Evolutionary conservation across 148 eudicot genomes (phyloP).

Genomic region (Rhododendron molle): DNA sequence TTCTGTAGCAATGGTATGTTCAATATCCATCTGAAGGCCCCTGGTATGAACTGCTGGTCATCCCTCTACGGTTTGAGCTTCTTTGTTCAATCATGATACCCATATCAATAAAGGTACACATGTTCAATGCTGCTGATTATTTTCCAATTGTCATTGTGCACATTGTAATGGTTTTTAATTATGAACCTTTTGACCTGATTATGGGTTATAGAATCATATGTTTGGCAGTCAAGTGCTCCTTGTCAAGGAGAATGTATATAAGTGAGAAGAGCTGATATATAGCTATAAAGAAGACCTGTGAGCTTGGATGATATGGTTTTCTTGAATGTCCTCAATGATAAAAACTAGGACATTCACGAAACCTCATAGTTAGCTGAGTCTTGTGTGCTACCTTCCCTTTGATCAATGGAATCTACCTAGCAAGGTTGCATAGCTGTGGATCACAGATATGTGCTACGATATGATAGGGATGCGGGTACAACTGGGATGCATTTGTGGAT

Average conservation of each 20-base stretch:
- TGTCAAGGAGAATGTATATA: not conserved
- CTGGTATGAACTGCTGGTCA: constrained; percentile 89
- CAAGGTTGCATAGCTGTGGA: not conserved
- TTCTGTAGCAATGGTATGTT: constrained; percentile 92
- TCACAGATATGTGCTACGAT: not conserved
- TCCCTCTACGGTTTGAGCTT: constrained; percentile 95
- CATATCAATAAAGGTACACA: constrained; percentile 84
- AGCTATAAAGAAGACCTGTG: not conserved
- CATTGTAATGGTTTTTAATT: not conserved
- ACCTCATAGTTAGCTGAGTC: not conserved
- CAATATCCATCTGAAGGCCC: constrained; percentile 81
- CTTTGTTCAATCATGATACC: constrained; percentile 99
- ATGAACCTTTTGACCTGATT: not conserved
- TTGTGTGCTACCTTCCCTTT: not conserved
- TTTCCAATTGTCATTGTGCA: not conserved
- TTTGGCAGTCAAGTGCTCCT: not conserved
- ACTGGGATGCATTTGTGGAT: not conserved
- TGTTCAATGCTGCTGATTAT: not conserved
- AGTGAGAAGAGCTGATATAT: not conserved
- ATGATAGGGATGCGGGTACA: not conserved
- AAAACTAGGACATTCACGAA: not conserved
- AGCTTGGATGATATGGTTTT: not conserved
- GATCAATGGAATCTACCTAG: not conserved
- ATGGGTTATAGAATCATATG: not conserved
- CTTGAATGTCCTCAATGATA: not conserved